Evolutionary conservation across 805 yeast genomes (phyloP).

Genomic region (Pichia cephalocereana): DNA sequence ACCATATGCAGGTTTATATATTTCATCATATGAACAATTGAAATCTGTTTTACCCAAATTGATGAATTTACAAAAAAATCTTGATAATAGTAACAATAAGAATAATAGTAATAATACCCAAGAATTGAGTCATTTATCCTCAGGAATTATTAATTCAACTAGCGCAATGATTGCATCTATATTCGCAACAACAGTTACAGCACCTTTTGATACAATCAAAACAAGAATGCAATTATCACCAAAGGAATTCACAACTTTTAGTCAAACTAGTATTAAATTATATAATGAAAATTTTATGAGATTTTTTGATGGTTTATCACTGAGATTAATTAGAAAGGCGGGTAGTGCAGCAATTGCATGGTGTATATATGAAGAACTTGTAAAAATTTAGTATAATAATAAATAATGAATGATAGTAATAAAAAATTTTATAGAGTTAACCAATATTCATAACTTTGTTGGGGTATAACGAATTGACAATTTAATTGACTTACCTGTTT

Average conservation of each 20-base stretch:
- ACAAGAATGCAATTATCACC: slow-evolving; percentile 81
- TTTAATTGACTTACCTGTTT: slow-evolving; percentile 10
- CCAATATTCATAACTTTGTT: slow-evolving; percentile 15
- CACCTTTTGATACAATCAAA: slow-evolving; percentile 91
- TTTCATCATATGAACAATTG: slow-evolving; percentile 70
- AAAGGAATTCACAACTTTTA: slow-evolving; percentile 31
- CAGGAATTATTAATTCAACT: slow-evolving; percentile 52
- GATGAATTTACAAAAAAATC: slow-evolving; percentile 14
- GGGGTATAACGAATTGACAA: slow-evolving; percentile 18
- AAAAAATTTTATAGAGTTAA: background rate
- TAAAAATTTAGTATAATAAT: slow-evolving; percentile 28
- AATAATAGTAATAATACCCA: background rate
- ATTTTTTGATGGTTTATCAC: slow-evolving; percentile 74
- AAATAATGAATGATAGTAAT: background rate
- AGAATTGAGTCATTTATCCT: slow-evolving; percentile 15
- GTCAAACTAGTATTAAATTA: slow-evolving; percentile 31
- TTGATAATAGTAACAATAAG: background rate
- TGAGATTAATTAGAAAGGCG: slow-evolving; percentile 79
- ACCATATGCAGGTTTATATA: slow-evolving; percentile 92
- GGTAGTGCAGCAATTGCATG: slow-evolving; percentile 92
- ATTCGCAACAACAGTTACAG: slow-evolving; percentile 75
- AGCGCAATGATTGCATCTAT: slow-evolving; percentile 79
- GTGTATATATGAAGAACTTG: slow-evolving; percentile 91
- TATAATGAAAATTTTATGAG: slow-evolving; percentile 40
- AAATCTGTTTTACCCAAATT: slow-evolving; percentile 46